Evolutionary conservation across 345 rosid genomes (phyloP), one percentile per base, ranked within the genome.

Genomic region (Hypericum perforatum): DNA sequence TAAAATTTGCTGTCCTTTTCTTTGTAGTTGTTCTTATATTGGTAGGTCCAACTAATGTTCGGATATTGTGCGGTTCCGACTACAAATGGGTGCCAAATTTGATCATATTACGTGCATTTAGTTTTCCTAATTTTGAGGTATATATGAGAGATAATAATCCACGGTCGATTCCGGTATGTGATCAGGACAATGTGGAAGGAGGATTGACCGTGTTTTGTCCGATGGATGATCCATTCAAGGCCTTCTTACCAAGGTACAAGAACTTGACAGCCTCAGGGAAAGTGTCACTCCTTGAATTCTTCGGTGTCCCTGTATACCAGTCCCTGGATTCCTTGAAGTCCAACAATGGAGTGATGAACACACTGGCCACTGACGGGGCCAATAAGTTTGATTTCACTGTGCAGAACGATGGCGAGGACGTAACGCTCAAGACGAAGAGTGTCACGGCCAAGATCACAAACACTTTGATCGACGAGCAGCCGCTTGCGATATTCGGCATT

Each of bases 171-270:
- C 2, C 2, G 32, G 32, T 22, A 22, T 46, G 50, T 47, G 7
- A 14, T n/a, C 82, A 92, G 98, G 90, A 76, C 54, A 75, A 60
- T 63, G 16, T 74, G 32, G 82, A 66, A n/a, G 95, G 97, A 76
- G 99, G 99, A 60, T 75, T 94, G 70, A 89, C 99, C 11, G 87
- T 81, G 63, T 89, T 89, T 66, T 94, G 99, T 73, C 99, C 99
- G 22, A 62, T 78, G 49, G 99, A 94, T 40, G 94, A 79, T 59
- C 66, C 94, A 32, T 82, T 89, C 75, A 89, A 85, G 66, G 82
- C 79, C 14, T 89, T 94, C 70, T 63, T 74, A 11, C 97, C 87
- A 3, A 86, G 76, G 56, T 86, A 49, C 75, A 80, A 84, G 84
- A 89, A 86, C 83, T 74, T 94, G 51, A 77, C 97, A 8, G 76